Evolutionary conservation across 2,329 filamentous ascomycete genomes (phyloP).

Genomic region (Colletotrichum sojae): DNA sequence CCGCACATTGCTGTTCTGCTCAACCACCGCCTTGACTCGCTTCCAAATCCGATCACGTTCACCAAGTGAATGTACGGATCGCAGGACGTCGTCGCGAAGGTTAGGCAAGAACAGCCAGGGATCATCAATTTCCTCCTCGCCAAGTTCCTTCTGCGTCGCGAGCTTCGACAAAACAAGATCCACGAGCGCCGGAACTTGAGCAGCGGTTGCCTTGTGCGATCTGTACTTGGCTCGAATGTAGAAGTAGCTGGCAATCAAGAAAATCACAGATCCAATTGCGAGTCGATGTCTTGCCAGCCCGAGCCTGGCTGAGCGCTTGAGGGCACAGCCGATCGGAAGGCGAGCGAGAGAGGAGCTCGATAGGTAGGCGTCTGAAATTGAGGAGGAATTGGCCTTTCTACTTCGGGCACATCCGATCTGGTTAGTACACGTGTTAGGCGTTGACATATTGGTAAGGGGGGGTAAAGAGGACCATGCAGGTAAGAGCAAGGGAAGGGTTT

Average conservation of each 20-base stretch:
- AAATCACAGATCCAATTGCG: constrained; percentile 79
- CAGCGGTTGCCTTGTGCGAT: constrained; percentile 74
- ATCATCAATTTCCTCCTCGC: constrained; percentile 77
- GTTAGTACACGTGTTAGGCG: constrained; percentile 78
- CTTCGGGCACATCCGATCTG: constrained; percentile 81
- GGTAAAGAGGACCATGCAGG: constrained; percentile 4
- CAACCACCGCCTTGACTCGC: constrained; percentile 85
- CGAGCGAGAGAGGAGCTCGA: constrained; percentile 91
- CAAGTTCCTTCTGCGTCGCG: constrained; percentile 86
- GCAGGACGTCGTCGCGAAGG: constrained; percentile 89
- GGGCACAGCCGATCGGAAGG: constrained; percentile 86
- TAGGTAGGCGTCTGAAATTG: constrained; percentile 75
- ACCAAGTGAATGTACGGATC: constrained; percentile 82
- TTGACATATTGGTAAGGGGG: constrained; percentile 31
- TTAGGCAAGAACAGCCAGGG: constrained; percentile 90
- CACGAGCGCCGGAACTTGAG: constrained; percentile 86
- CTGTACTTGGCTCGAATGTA: constrained; percentile 78
- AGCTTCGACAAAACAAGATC: constrained; percentile 87
- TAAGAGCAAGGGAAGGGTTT: constrained; percentile 29
- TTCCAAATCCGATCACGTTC: constrained; percentile 88
- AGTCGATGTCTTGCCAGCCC: constrained; percentile 89
- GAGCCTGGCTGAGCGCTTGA: constrained; percentile 84
- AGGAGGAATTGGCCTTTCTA: constrained; percentile 78
- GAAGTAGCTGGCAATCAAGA: constrained; percentile 62
- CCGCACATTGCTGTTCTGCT: constrained; percentile 93